phyloP scores from a whole-genome alignment of 2,329 filamentous ascomycete species.

The Tolypocladium sp. region DNA sequence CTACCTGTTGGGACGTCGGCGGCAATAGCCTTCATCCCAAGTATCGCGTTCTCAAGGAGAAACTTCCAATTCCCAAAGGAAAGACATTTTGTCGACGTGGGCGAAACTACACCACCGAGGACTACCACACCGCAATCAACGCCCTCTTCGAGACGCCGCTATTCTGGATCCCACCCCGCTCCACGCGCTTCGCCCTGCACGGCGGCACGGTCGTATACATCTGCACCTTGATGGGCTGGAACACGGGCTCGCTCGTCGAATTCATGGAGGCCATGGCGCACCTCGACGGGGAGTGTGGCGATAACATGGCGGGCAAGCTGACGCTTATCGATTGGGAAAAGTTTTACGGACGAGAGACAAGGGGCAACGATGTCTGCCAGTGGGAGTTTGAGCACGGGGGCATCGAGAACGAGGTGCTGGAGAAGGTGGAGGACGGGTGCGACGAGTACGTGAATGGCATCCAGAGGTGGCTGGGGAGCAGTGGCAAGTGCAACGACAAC shows the following conservation, averaged over 20 bases:
- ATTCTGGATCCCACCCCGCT: slow-evolving; percentile 2
- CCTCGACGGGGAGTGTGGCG: slow-evolving; percentile 2
- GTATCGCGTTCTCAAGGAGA: neutral
- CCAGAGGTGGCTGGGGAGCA: too few species aligned
- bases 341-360: slow-evolving; percentile 5
- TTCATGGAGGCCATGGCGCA: slow-evolving; percentile 5
- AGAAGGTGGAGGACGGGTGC: neutral
- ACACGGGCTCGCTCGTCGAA: slow-evolving; percentile 4
- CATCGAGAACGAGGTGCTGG: neutral
- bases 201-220: slow-evolving; percentile 2
- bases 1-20: too few species aligned
- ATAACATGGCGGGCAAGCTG: neutral
- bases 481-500: too few species aligned
- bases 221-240: slow-evolving; percentile 4
- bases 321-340: neutral
- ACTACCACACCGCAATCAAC: slow-evolving; percentile 3
- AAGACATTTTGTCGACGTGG: neutral
- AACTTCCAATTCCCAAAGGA: neutral
- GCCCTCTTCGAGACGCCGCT: slow-evolving; percentile 5
- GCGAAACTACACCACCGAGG: neutral
- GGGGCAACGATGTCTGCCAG: slow-evolving; percentile 4
- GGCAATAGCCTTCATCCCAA: too few species aligned
- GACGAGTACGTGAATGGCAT: neutral
- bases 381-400: slow-evolving; percentile 4
- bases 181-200: slow-evolving; percentile 4